These are phyloP conservation scores for Heimioporus sp. DNA, from an alignment of 768 basidiomycete genomes.

Conservation along the genomic window DNA sequence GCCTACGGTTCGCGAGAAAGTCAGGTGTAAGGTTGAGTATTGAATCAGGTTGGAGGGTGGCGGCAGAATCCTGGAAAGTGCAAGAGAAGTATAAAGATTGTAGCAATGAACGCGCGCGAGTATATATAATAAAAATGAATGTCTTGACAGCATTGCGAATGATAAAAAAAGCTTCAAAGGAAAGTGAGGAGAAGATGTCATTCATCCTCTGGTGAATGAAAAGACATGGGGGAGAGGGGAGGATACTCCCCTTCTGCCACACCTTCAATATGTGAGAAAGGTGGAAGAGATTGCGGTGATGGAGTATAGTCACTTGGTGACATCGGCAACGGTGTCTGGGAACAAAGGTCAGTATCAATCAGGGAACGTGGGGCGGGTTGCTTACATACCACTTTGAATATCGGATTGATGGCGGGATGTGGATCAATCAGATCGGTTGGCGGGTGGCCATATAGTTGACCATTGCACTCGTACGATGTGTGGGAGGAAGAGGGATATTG, in stretches of 20 bases:
- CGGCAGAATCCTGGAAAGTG: conserved; percentile 25
- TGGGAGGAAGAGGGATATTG: conserved; percentile 39
- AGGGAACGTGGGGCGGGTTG: not conserved
- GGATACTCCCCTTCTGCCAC: conserved; percentile 76
- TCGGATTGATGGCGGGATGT: conserved; percentile 76
- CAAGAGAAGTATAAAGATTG: conserved; percentile 24
- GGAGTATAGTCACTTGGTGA: conserved; percentile 38
- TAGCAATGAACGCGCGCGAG: conserved; percentile 27
- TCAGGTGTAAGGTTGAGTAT: conserved; percentile 7
- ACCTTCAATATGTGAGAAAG: conserved; percentile 80
- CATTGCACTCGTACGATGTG: conserved; percentile 51
- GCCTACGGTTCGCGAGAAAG: conserved; percentile 16
- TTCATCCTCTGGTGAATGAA: conserved; percentile 50
- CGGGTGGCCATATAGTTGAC: conserved; percentile 51
- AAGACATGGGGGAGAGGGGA: conserved; percentile 75
- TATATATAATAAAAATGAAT: conserved; percentile 26
- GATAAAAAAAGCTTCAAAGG: conserved; percentile 27
- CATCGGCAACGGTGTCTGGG: conserved; percentile 53
- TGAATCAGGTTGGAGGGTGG: conserved; percentile 17
- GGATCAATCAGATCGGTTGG: conserved; percentile 60
- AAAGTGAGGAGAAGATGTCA: conserved; percentile 19
- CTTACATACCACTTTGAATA: conserved; percentile 84
- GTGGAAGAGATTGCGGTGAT: conserved; percentile 57
- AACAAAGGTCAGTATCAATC: conserved; percentile 7
- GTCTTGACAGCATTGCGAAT: conserved; percentile 16